Conservation (phyloP, 202 grass and related monocot genomes). For the Schoenoplectus tabernaemontani region DNA sequence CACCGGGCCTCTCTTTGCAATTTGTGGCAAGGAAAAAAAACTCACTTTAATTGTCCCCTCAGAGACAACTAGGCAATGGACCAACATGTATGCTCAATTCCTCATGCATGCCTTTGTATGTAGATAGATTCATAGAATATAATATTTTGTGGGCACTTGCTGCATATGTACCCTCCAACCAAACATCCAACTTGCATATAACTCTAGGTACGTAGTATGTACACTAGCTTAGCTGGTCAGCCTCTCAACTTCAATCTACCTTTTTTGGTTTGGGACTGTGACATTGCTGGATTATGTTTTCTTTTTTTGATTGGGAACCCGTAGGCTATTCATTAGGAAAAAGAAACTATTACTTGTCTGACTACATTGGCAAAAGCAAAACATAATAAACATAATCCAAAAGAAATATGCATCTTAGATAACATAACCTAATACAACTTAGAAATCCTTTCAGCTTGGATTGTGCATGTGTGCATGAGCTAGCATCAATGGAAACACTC, state of each 20-base stretch:
- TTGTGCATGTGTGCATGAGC: no score
- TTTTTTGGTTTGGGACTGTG: background rate
- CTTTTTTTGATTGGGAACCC: no score
- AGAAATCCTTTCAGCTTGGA: no score
- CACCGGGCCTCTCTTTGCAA: background rate
- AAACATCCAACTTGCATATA: constrained; percentile 7
- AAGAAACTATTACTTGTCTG: no score
- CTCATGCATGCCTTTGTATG: background rate
- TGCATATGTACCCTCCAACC: constrained; percentile 13
- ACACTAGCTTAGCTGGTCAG: background rate
- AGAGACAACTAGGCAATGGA: constrained; percentile 9
- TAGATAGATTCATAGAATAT: constrained; percentile 9
- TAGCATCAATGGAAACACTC: no score
- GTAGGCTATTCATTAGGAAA: no score
- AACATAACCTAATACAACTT: no score
- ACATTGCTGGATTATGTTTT: background rate
- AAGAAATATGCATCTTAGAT: no score
- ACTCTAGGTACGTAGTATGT: background rate
- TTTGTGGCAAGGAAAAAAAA: background rate
- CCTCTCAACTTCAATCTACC: constrained; percentile 12
- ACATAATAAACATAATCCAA: no score
- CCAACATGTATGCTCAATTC: background rate
- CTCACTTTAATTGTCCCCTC: background rate
- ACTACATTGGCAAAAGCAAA: no score
- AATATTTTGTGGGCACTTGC: constrained; percentile 8